A percentile compares a stretch with the other conserved stretches of the same genome.
Conservation (phyloP, 1,284 basidiomycete species). For the Chalciporus sp. region DNA sequence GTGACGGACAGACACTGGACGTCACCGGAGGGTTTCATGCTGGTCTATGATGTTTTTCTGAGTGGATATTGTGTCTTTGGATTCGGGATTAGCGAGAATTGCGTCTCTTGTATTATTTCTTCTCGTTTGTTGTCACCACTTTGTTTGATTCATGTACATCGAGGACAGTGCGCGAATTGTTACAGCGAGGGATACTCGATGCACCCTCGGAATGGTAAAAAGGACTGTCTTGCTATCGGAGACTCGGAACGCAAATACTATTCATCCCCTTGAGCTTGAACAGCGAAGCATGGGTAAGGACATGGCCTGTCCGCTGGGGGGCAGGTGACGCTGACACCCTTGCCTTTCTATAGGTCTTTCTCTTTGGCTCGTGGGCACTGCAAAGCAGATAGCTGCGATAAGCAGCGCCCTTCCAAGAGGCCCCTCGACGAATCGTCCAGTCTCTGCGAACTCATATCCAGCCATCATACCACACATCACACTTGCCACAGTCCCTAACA, state of each 20-base stretch:
- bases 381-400: constrained; percentile 42
- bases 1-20: constrained; percentile 11
- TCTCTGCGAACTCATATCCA: constrained; percentile 48
- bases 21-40: neutral
- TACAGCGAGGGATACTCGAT: neutral
- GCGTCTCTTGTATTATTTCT: constrained; percentile 17
- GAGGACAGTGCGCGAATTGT: neutral
- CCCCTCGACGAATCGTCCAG: constrained; percentile 12
- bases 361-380: constrained; percentile 64
- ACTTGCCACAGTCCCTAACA: constrained; percentile 51
- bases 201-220: neutral
- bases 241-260: too few species aligned
- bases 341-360: constrained; percentile 45
- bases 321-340: neutral
- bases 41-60: neutral
- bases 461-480: constrained; percentile 70
- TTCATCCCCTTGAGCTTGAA: neutral
- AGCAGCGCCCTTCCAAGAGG: constrained; percentile 46
- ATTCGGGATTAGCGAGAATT: neutral
- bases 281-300: constrained; percentile 25
- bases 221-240: too few species aligned
- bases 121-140: neutral
- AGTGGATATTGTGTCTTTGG: neutral
- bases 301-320: neutral
- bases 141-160: neutral